Percentiles rank a stretch among this genome's conserved stretches.
Conservation (phyloP, 129 eudicot genomes). For the Flaveria ramosissima region DNA sequence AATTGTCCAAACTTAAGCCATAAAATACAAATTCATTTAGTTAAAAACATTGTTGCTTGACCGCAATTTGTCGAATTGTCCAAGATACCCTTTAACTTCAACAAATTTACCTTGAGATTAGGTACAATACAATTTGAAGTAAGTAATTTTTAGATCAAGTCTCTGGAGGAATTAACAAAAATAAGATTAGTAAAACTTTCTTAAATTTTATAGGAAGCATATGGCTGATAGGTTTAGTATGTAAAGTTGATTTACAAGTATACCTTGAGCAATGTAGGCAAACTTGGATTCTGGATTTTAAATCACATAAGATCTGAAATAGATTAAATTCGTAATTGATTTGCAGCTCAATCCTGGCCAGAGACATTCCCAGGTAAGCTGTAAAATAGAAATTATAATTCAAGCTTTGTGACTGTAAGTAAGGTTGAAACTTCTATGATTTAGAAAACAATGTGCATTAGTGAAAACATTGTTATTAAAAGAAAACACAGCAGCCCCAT, state of each 20-base stretch:
- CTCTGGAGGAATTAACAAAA: slow-evolving; percentile 45
- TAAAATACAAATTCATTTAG: slow-evolving; percentile 13
- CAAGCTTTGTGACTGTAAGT: too few species aligned
- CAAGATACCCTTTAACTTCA: neutral
- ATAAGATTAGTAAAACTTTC: slow-evolving; percentile 16
- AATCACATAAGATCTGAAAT: too few species aligned
- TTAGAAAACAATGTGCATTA: too few species aligned
- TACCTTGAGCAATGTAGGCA: slow-evolving; percentile 89
- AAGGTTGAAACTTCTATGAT: too few species aligned
- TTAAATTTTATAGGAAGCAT: neutral
- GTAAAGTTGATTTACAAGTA: slow-evolving; percentile 62
- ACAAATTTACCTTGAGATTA: slow-evolving; percentile 71
- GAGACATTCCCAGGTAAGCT: too few species aligned
- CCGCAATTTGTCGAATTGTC: neutral
- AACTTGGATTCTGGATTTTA: slow-evolving; percentile 30
- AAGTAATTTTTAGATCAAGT: slow-evolving; percentile 76
- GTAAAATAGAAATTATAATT: too few species aligned
- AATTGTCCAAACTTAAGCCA: slow-evolving; percentile 69
- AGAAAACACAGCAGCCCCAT: too few species aligned
- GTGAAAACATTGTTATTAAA: too few species aligned
- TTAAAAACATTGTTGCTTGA: slow-evolving; percentile 11
- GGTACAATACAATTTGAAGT: slow-evolving; percentile 85
- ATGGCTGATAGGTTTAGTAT: too few species aligned
- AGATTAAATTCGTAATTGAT: too few species aligned
- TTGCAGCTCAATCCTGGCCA: too few species aligned